These are phyloP conservation scores for Aspergillus haitiensis DNA, from an alignment of 495 filamentous ascomycete genomes.

Conservation along the genomic window DNA sequence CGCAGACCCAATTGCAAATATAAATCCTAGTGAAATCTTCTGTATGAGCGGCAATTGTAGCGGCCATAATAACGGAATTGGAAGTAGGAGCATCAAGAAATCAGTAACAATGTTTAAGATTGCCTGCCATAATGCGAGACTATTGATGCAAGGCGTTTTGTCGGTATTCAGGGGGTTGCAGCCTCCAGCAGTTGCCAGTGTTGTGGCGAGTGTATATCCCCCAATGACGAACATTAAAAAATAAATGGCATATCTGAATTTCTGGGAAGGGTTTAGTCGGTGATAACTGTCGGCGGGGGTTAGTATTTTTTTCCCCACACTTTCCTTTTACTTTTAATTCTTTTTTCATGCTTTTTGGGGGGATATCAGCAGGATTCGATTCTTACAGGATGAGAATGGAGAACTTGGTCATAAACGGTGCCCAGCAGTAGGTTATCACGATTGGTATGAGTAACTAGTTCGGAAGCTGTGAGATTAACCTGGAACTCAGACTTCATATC, in stretches of 20 bases:
- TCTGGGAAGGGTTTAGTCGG: conserved; percentile 6
- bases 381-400: conserved; percentile 10
- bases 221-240: conserved; percentile 4
- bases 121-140: conserved; percentile 6
- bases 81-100: conserved; percentile 3
- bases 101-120: conserved; percentile 8
- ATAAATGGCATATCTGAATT: conserved; percentile 4
- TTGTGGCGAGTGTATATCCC: conserved; percentile 5
- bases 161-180: conserved; percentile 1
- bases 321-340: neutral
- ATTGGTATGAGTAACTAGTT: conserved; percentile 2
- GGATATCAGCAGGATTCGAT: neutral
- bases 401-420: conserved; percentile 9
- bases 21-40: conserved; percentile 2
- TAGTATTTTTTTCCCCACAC: neutral
- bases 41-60: conserved; percentile 6
- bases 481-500: neutral
- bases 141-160: conserved; percentile 8
- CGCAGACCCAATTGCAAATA: conserved; percentile 10
- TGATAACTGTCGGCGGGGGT: neutral
- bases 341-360: no score
- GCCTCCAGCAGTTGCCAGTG: neutral
- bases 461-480: neutral
- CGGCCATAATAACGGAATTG: conserved; percentile 1
- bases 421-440: conserved; percentile 12